Evolutionary conservation across 768 basidiomycete species (phyloP).

Genomic region (Cyclocybe cylindracea): DNA sequence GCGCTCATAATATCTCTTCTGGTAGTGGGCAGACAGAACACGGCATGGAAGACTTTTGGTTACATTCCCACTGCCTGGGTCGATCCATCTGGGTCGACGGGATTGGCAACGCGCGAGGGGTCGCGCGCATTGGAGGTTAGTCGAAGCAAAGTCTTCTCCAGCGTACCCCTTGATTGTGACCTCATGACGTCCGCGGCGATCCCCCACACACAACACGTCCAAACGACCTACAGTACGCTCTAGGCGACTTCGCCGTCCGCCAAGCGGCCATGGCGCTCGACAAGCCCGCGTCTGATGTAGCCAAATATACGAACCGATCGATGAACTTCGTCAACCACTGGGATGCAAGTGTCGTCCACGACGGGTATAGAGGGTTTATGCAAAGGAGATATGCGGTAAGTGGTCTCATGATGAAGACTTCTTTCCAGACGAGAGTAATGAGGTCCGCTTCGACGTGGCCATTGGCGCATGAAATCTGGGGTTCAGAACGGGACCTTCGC

Average conservation of each 20-base stretch:
- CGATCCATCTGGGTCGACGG: constrained; percentile 47
- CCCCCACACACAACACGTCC: neutral
- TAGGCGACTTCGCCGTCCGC: constrained; percentile 54
- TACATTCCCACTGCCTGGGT: constrained; percentile 51
- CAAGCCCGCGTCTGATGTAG: constrained; percentile 38
- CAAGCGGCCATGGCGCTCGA: constrained; percentile 45
- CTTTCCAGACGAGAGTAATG: neutral
- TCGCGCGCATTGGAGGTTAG: constrained; percentile 47
- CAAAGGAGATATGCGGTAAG: constrained; percentile 44
- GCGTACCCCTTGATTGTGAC: neutral
- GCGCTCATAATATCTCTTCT: neutral
- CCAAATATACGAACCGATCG: constrained; percentile 47
- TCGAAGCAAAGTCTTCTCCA: neutral
- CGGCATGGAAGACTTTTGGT: constrained; percentile 50
- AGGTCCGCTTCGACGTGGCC: no score
- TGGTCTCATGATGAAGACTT: neutral
- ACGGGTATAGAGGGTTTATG: constrained; percentile 50
- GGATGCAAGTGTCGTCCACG: constrained; percentile 43
- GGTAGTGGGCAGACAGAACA: constrained; percentile 50
- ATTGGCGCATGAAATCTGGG: neutral
- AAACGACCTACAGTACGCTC: constrained; percentile 36
- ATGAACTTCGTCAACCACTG: constrained; percentile 56
- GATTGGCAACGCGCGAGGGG: constrained; percentile 50
- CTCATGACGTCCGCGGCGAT: neutral
- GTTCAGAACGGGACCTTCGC: constrained; percentile 50